Evolutionary conservation across 176 grass and related monocot genomes (phyloP).

Genomic region (Oryza rufipogon): DNA sequence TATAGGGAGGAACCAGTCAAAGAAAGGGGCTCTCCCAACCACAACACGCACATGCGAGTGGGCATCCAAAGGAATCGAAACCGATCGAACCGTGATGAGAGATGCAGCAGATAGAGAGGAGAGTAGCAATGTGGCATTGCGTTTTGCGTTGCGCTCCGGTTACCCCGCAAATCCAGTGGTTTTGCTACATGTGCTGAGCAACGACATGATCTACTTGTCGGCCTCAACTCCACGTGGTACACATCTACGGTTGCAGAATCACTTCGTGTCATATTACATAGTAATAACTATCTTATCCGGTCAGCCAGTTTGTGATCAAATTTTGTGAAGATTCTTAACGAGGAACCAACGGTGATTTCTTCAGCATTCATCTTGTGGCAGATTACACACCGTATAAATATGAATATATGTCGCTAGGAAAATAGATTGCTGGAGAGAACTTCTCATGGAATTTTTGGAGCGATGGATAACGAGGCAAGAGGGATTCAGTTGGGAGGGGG

Average conservation of each 20-base stretch:
- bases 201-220: neutral
- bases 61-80: conserved; percentile 9
- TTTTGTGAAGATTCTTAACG: neutral
- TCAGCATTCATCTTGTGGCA: too few relatives aligned
- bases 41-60: conserved; percentile 41
- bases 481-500: neutral
- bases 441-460: neutral
- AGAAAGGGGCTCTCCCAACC: conserved; percentile 41
- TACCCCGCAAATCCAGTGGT: neutral
- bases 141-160: neutral
- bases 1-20: conserved; percentile 31
- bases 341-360: neutral
- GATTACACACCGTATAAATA: neutral
- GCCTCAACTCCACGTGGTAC: conserved; percentile 5
- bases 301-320: neutral
- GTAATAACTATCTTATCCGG: neutral
- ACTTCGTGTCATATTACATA: neutral
- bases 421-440: neutral
- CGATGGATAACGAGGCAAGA: conserved; percentile 6
- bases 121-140: neutral
- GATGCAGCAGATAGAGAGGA: too few relatives aligned
- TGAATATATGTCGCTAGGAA: neutral
- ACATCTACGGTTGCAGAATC: neutral
- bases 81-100: neutral
- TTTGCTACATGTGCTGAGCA: neutral